phyloP scores from a whole-genome alignment of 2,329 filamentous ascomycete genomes.

The Blastomyces gilchristii region DNA sequence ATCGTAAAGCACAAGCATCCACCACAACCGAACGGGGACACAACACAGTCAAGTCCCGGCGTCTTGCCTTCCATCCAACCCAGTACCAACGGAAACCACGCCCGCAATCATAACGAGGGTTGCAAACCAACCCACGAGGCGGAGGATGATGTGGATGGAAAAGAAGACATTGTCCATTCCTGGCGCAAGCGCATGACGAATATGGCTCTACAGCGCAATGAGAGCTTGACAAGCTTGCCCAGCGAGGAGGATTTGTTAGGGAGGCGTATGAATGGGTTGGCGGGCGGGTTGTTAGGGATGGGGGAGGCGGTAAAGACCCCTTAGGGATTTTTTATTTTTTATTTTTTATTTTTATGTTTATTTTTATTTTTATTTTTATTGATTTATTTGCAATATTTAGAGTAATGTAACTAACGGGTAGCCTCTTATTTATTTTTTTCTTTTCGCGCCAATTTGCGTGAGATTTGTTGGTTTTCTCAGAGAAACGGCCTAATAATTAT shows the following conservation, averaged over 20 bases:
- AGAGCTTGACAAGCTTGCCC: conserved; percentile 44
- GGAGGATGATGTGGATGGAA: background rate
- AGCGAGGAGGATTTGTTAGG: conserved; percentile 49
- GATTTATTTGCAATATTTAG: too few species aligned
- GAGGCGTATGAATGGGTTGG: conserved; percentile 46
- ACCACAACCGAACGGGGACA: background rate
- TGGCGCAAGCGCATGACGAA: conserved; percentile 1
- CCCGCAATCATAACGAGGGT: background rate
- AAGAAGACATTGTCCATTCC: background rate
- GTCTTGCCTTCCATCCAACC: background rate
- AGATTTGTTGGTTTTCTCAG: too few species aligned
- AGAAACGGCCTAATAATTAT: too few species aligned
- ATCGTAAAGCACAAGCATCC: background rate
- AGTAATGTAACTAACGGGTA: background rate
- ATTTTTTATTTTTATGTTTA: background rate
- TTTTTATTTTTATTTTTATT: background rate
- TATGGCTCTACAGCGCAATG: conserved; percentile 24
- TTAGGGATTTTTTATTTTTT: conserved; percentile 6
- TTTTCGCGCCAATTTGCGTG: too few species aligned
- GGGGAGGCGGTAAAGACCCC: conserved; percentile 29
- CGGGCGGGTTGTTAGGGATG: conserved; percentile 42
- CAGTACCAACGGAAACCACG: background rate
- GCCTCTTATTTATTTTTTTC: background rate
- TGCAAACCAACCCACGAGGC: background rate
- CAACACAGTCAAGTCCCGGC: background rate